These are phyloP conservation scores for Trichoderma sp. DNA, from an alignment of 2,329 filamentous ascomycete genomes.

Conservation along the genomic window DNA sequence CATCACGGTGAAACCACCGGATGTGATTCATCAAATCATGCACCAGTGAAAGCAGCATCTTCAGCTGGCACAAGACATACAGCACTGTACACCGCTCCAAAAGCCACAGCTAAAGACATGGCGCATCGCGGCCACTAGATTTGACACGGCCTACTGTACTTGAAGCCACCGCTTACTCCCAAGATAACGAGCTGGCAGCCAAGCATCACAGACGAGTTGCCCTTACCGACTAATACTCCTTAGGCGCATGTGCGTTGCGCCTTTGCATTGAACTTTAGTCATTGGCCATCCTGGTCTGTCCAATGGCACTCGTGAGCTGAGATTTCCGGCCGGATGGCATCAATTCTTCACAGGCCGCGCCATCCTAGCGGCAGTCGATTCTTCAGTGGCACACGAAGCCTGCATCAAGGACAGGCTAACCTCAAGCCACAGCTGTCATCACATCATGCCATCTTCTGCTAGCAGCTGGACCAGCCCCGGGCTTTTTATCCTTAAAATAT, in stretches of 20 bases:
- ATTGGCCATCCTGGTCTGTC: neutral
- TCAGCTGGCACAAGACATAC: neutral
- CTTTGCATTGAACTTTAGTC: neutral
- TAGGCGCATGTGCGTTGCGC: neutral
- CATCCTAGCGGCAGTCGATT: neutral
- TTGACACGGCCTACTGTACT: neutral
- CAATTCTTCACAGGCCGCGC: neutral
- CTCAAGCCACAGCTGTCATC: neutral
- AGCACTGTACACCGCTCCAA: neutral
- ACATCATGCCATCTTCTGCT: neutral
- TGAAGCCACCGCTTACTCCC: neutral
- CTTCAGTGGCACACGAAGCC: neutral
- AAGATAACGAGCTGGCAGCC: neutral
- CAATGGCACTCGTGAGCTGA: neutral
- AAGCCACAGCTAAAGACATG: neutral
- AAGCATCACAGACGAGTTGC: neutral
- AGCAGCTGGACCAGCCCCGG: neutral
- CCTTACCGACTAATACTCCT: neutral
- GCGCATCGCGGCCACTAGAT: neutral
- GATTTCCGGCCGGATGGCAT: neutral
- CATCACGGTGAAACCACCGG: neutral
- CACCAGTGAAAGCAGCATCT: neutral
- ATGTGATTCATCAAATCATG: no score
- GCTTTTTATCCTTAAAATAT: neutral
- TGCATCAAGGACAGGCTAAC: neutral